Evolutionary conservation across 2,329 filamentous ascomycete species (phyloP), one percentile per base, ranked within the genome.

Genomic region (Gnomoniopsis smithogilvyi): DNA sequence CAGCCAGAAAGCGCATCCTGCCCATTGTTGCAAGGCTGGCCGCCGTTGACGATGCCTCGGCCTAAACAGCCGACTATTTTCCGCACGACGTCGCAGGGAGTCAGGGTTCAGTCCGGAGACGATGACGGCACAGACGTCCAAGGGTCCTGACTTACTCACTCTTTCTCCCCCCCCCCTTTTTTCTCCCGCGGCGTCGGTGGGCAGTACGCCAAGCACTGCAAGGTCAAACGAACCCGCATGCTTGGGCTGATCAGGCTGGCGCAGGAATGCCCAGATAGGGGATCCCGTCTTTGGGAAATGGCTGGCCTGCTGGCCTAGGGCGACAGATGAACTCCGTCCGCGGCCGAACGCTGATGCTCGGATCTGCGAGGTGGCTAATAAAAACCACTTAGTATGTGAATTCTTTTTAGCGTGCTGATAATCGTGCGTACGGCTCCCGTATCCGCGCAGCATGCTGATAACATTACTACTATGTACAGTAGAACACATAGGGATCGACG

Each of bases 71-170:
- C 56, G 60, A 56, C 43, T 36, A 47, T 59, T 47, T 43, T 54
- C 60, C 60, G 60, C 43, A 41, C 52, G 56, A 56, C 49, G 59
- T 62, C 43, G 56, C 15, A 41, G 46, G 45, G 52, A 22, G 15
- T 49, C 60, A 59, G 60, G 60, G 56, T 52, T 52, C 17, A 47
- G 38, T 50, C 24, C 41, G n/a, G 53, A 41, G 51, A 47, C 45
- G 14, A 56, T 59, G 57, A 59, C 47, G 57, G 54, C 49, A 48
- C 19, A 10, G 54, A 46, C 8, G 19, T 30, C 22, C 56, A 43
- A 58, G 56, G 55, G 48, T 24, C 45, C 45, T 12, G 8, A 19
- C 19, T 46, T n/a, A n/a, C n/a, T n/a, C n/a, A n/a, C n/a, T n/a
- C n/a, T n/a, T n/a, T n/a, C n/a, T n/a, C n/a, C n/a, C n/a, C n/a